Conservation (phyloP, 1,139 yeast genomes). For the Zygoascus sp. region DNA sequence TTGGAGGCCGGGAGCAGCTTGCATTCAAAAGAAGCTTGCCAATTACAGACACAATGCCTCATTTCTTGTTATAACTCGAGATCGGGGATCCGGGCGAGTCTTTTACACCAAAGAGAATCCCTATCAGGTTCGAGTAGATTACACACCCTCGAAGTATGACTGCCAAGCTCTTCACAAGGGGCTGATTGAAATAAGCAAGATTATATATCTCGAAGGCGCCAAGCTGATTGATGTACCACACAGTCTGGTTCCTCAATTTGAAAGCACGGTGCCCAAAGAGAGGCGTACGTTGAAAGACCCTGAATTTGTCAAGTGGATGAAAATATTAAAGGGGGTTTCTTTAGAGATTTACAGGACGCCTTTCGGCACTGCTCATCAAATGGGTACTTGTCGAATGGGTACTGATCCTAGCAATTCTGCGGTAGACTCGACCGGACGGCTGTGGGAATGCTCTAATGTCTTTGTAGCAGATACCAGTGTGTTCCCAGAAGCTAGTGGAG, state of each 20-base stretch:
- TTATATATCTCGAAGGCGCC: conserved; percentile 52
- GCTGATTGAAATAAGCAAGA: conserved; percentile 43
- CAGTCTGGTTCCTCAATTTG: conserved; percentile 41
- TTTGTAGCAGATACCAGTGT: conserved; percentile 56
- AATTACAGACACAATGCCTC: conserved; percentile 43
- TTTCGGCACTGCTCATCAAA: conserved; percentile 58
- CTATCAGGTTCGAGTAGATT: conserved; percentile 40
- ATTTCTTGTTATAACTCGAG: conserved; percentile 49
- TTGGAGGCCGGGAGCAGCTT: conserved; percentile 41
- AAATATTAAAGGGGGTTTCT: conserved; percentile 32
- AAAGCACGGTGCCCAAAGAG: conserved; percentile 40
- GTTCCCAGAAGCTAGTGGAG: conserved; percentile 58
- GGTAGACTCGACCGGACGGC: conserved; percentile 46
- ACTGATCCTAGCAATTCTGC: conserved; percentile 47
- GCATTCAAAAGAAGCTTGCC: conserved; percentile 36
- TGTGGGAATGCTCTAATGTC: conserved; percentile 51
- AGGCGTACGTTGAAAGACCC: conserved; percentile 43
- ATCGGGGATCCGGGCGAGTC: conserved; percentile 44
- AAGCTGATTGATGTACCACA: conserved; percentile 43
- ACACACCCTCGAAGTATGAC: conserved; percentile 43
- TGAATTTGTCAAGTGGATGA: conserved; percentile 48
- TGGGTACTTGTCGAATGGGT: conserved; percentile 57
- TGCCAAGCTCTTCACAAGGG: conserved; percentile 43
- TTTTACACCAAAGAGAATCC: conserved; percentile 39
- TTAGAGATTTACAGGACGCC: conserved; percentile 36